A percentile compares a stretch with the other conserved stretches of the same genome.
These are phyloP conservation scores for Pseudocercospora fijiensis DNA, from an alignment of 2,329 filamentous ascomycete genomes.

Conservation along the genomic window DNA sequence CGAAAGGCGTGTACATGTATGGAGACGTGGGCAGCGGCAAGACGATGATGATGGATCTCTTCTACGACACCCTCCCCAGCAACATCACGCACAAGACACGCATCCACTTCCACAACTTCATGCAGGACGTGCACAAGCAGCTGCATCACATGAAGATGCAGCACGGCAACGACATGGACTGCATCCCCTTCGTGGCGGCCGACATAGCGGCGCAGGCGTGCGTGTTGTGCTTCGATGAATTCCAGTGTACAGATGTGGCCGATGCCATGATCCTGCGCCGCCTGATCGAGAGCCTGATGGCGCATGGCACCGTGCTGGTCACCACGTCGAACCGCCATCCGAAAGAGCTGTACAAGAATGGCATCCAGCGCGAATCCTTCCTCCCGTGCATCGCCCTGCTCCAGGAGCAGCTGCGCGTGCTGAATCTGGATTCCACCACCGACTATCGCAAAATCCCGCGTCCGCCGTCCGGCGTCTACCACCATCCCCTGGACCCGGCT, in stretches of 20 bases:
- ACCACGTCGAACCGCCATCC: slow-evolving; percentile 97
- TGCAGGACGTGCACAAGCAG: slow-evolving; percentile 94
- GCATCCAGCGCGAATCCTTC: slow-evolving; percentile 92
- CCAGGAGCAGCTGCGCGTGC: slow-evolving; percentile 77
- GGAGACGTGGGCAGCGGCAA: slow-evolving; percentile 97
- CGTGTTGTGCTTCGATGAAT: slow-evolving; percentile 96
- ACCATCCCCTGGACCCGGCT: slow-evolving; percentile 77
- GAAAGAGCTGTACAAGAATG: slow-evolving; percentile 95
- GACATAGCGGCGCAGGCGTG: slow-evolving; percentile 82
- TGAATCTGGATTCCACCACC: slow-evolving; percentile 91
- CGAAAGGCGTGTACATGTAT: slow-evolving; percentile 89
- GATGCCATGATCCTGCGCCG: slow-evolving; percentile 95
- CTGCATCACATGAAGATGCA: slow-evolving; percentile 87
- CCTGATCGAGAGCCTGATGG: slow-evolving; percentile 87
- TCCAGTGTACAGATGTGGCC: slow-evolving; percentile 96
- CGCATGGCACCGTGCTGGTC: slow-evolving; percentile 91
- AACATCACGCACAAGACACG: slow-evolving; percentile 80
- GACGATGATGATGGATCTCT: slow-evolving; percentile 99
- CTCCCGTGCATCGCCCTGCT: slow-evolving; percentile 92
- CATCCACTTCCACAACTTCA: slow-evolving; percentile 99
- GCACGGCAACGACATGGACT: slow-evolving; percentile 86
- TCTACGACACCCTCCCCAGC: slow-evolving; percentile 84
- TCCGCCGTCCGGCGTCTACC: slow-evolving; percentile 89
- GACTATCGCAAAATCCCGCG: slow-evolving; percentile 97
- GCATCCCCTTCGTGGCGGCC: slow-evolving; percentile 88